Conservation (phyloP, 2,329 filamentous ascomycete genomes). For the Stachybotrys chlorohalonatus region DNA sequence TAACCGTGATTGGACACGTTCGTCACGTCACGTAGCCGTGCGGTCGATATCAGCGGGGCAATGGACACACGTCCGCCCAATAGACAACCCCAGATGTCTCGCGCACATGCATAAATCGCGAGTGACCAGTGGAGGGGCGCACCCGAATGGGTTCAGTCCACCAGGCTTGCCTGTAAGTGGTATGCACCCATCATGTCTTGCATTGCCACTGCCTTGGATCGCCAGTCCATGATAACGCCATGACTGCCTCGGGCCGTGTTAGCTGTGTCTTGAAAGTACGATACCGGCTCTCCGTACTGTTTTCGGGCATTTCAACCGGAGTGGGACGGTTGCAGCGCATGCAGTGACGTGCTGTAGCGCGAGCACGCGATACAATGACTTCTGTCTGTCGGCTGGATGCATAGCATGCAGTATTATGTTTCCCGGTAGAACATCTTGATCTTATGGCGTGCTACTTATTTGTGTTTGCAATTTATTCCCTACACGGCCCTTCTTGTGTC, state of each 20-base stretch:
- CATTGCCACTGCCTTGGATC: not conserved
- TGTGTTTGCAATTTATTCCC: too few relatives aligned
- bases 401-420: too few relatives aligned
- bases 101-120: not conserved
- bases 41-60: not conserved
- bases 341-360: too few relatives aligned
- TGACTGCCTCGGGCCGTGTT: not conserved
- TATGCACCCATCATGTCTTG: not conserved
- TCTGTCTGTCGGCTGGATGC: too few relatives aligned
- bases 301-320: not conserved
- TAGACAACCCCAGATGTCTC: not conserved
- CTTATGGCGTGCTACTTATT: too few relatives aligned
- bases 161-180: not conserved
- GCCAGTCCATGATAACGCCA: not conserved
- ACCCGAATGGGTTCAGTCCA: not conserved
- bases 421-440: too few relatives aligned
- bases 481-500: too few relatives aligned
- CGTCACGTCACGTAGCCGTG: not conserved
- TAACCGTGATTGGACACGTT: not conserved
- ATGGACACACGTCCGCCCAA: not conserved
- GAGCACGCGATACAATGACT: too few relatives aligned
- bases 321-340: not conserved
- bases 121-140: not conserved
- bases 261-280: not conserved
- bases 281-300: not conserved